Conservation (phyloP, 2,329 filamentous ascomycete genomes). For the Moelleriella libera region DNA sequence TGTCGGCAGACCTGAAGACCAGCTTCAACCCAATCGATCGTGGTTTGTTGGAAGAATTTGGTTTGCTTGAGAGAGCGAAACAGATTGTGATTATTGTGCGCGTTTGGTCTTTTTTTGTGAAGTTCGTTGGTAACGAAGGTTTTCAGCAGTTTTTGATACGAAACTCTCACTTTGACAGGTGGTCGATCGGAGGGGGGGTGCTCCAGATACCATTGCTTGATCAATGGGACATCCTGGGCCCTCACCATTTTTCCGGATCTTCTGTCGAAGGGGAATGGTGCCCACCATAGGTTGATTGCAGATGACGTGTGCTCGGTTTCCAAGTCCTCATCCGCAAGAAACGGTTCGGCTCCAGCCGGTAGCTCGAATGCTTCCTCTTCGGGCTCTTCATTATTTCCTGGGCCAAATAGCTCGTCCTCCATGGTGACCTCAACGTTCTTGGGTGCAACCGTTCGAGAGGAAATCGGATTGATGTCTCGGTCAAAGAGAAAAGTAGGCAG, state of each 20-base stretch:
- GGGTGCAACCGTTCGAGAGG: constrained; percentile 80
- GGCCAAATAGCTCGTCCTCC: constrained; percentile 86
- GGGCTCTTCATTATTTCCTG: constrained; percentile 55
- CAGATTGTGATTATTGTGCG: constrained; percentile 86
- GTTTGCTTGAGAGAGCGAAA: constrained; percentile 84
- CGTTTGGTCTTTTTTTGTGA: constrained; percentile 90
- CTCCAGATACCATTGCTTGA: constrained; percentile 98
- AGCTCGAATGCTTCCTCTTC: constrained; percentile 80
- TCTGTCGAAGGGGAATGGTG: constrained; percentile 88
- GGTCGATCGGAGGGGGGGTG: constrained; percentile 76
- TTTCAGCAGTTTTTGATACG: constrained; percentile 95
- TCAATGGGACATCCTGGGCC: constrained; percentile 87
- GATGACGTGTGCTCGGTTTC: constrained; percentile 81
- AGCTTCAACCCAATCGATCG: constrained; percentile 98
- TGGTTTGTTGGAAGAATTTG: constrained; percentile 99
- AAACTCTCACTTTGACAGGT: constrained; percentile 93
- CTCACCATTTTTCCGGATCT: constrained; percentile 92
- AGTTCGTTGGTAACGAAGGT: constrained; percentile 92
- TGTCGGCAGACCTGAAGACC: constrained; percentile 96
- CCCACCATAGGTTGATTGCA: constrained; percentile 95
- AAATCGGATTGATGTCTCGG: constrained; percentile 94
- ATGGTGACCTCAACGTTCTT: constrained; percentile 88
- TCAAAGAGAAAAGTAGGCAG: constrained; percentile 97
- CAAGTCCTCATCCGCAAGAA: constrained; percentile 77
- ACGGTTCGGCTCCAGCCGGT: constrained; percentile 68